These are phyloP conservation scores for Rusavskia elegans DNA, from an alignment of 495 filamentous ascomycete species.

Conservation along the genomic window DNA sequence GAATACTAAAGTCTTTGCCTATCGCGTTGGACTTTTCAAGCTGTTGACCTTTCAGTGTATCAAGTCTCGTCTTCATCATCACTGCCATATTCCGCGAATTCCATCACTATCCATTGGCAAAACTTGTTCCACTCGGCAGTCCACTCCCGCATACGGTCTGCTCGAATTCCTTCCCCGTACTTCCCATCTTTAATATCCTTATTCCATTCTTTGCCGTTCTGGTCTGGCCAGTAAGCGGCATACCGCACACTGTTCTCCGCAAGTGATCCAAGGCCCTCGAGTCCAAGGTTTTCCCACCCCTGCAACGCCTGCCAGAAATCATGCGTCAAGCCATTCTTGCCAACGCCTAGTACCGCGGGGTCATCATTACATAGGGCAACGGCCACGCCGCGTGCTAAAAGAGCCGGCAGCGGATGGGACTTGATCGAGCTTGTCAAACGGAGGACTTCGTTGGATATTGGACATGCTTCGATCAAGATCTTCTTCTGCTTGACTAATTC, in stretches of 20 bases:
- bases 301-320: slow-evolving; percentile 89
- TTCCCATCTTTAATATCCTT: slow-evolving; percentile 56
- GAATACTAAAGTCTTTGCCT: too few relatives aligned
- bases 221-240: slow-evolving; percentile 69
- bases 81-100: slow-evolving; percentile 44
- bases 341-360: slow-evolving; percentile 65
- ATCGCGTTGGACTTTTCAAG: too few relatives aligned
- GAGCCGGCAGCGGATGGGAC: slow-evolving; percentile 65
- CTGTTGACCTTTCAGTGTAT: not conserved
- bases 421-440: slow-evolving; percentile 61
- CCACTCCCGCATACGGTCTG: slow-evolving; percentile 61
- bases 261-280: slow-evolving; percentile 61
- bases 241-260: slow-evolving; percentile 86
- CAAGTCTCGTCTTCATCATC: slow-evolving; percentile 12
- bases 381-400: slow-evolving; percentile 70
- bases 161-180: slow-evolving; percentile 57
- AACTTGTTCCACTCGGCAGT: slow-evolving; percentile 71
- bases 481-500: slow-evolving; percentile 75
- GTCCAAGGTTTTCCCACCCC: slow-evolving; percentile 68
- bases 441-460: slow-evolving; percentile 71
- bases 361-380: slow-evolving; percentile 74
- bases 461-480: slow-evolving; percentile 77
- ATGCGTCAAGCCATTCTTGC: slow-evolving; percentile 59
- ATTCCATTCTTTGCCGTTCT: slow-evolving; percentile 48
- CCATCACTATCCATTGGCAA: slow-evolving; percentile 75